Conservation (phyloP, 2,329 filamentous ascomycete species). For the Fusarium virguliforme region DNA sequence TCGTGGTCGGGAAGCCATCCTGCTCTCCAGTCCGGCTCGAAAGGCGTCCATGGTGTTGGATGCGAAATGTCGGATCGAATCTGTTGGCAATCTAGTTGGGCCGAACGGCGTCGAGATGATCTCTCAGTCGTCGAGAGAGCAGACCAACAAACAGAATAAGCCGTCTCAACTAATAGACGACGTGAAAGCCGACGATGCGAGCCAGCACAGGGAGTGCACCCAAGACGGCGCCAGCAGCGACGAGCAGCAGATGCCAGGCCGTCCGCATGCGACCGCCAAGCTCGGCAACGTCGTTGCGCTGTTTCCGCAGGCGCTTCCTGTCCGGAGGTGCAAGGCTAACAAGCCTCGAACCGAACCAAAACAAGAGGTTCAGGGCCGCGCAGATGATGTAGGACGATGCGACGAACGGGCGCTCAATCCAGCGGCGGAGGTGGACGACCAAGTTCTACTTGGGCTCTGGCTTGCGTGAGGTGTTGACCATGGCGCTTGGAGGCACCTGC, state of each 20-base stretch:
- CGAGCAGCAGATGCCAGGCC: background rate
- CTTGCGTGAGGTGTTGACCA: slow-evolving; percentile 2
- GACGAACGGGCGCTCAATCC: background rate
- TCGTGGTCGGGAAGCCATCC: slow-evolving; percentile 29
- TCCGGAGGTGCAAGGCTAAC: background rate
- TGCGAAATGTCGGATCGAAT: background rate
- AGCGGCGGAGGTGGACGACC: background rate
- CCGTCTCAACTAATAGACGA: slow-evolving; percentile 1
- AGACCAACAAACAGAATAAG: background rate
- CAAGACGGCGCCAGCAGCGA: background rate
- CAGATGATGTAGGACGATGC: background rate
- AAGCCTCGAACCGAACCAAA: no score
- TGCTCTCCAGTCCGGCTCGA: slow-evolving; percentile 28
- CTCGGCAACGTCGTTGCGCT: background rate
- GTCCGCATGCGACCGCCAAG: background rate
- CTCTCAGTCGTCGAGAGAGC: background rate
- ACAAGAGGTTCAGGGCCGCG: background rate
- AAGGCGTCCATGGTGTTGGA: slow-evolving; percentile 41
- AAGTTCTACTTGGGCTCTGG: background rate
- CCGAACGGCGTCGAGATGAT: background rate
- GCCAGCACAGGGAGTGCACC: background rate
- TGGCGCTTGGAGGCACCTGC: slow-evolving; percentile 13
- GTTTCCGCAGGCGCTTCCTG: background rate
- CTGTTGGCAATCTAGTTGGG: background rate
- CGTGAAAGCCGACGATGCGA: background rate